Evolutionary conservation across 148 eudicot genomes (phyloP).

Genomic region (Spergularia marina): DNA sequence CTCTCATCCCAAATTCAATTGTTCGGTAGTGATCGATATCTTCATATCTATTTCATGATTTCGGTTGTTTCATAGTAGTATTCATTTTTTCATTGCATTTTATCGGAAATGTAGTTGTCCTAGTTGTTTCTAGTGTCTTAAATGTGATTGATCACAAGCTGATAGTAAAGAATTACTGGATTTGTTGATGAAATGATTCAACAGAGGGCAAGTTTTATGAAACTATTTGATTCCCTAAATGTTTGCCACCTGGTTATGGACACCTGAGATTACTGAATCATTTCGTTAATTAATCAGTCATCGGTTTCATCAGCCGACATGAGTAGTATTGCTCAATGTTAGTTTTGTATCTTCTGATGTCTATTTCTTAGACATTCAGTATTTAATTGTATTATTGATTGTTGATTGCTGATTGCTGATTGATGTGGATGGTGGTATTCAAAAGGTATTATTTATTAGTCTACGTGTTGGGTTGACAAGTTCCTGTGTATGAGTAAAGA

Average conservation of each 20-base stretch:
- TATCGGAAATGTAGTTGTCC: background rate
- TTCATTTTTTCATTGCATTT: background rate
- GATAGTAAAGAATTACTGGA: slow-evolving; percentile 10
- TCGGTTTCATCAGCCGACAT: background rate
- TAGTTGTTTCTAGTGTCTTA: background rate
- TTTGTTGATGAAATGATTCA: background rate
- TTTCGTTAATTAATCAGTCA: background rate
- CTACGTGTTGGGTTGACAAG: slow-evolving; percentile 4
- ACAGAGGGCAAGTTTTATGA: background rate
- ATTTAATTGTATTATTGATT: background rate
- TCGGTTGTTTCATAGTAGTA: background rate
- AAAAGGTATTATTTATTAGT: slow-evolving; percentile 8
- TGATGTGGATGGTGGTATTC: background rate
- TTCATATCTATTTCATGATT: background rate
- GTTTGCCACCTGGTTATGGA: no score
- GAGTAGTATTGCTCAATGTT: background rate
- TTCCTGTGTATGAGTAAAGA: slow-evolving; percentile 16
- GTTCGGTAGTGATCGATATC: background rate
- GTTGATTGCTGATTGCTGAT: background rate
- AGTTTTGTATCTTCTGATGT: background rate
- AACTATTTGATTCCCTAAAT: background rate
- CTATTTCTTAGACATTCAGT: background rate
- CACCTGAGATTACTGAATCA: no score
- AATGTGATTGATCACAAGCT: background rate
- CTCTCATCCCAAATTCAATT: background rate